These are phyloP conservation scores for Apocynum venetum DNA, from an alignment of 257 asterid species.

Conservation along the genomic window DNA sequence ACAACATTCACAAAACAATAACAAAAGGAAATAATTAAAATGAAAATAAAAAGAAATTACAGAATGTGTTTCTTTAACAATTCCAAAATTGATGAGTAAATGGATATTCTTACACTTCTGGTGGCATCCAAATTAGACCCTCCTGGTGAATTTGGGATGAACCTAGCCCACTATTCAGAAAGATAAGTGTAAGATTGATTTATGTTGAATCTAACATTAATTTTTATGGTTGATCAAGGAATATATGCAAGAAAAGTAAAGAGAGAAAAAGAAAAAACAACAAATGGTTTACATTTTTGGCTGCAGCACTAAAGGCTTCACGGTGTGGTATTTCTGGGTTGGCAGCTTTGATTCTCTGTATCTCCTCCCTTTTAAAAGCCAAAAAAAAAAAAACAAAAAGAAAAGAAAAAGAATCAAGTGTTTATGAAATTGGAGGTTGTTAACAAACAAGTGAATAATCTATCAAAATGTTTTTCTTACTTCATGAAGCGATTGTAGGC, in stretches of 20 bases:
- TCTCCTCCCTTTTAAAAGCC: constrained; percentile 59
- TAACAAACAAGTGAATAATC: no score
- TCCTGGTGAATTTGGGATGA: constrained; percentile 61
- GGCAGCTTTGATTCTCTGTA: constrained; percentile 85
- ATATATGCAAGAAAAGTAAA: no score
- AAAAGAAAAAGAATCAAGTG: no score
- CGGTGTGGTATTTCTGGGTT: constrained; percentile 97
- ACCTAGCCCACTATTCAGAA: constrained; percentile 82
- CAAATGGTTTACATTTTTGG: constrained; percentile 61
- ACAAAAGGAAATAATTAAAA: background rate
- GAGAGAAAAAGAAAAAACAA: background rate
- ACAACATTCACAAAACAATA: background rate
- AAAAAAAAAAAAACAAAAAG: no score
- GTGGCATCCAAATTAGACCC: constrained; percentile 39
- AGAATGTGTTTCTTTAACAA: background rate
- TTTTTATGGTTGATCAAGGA: background rate
- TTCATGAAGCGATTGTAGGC: constrained; percentile 99
- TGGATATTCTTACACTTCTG: constrained; percentile 42
- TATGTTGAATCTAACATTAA: background rate
- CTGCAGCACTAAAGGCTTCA: constrained; percentile 98
- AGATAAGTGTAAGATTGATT: background rate
- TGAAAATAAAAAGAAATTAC: background rate
- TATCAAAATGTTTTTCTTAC: constrained; percentile 33
- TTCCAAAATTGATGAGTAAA: background rate
- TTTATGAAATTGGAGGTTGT: no score